phyloP scores from a whole-genome alignment of 192 early-diverging fungal genomes.

The Coemansia sp. region DNA sequence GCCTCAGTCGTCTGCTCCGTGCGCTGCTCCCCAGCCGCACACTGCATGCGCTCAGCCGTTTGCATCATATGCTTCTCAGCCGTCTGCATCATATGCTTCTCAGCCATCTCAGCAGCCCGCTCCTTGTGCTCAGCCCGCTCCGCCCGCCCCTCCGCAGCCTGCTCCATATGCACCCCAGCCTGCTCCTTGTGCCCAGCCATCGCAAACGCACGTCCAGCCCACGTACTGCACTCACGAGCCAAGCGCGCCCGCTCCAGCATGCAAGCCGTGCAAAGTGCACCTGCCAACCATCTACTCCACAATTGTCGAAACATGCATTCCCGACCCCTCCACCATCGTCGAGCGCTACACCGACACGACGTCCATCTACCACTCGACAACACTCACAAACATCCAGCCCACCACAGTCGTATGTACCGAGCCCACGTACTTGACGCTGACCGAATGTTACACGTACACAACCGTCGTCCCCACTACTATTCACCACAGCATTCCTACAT shows the following conservation, averaged over 20 bases:
- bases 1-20: not conserved
- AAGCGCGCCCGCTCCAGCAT: not conserved
- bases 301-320: conserved; percentile 18
- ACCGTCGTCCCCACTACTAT: conserved; percentile 30
- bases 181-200: not conserved
- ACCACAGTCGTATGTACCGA: conserved; percentile 24
- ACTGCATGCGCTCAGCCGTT: not conserved
- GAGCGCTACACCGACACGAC: conserved; percentile 32
- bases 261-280: conserved; percentile 9
- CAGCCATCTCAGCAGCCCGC: no score
- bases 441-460: conserved; percentile 32
- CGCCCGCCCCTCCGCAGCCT: not conserved
- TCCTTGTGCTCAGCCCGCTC: no score
- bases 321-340: conserved; percentile 26
- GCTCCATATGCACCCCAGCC: not conserved
- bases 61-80: no score
- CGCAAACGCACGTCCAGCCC: not conserved
- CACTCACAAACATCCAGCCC: conserved; percentile 17
- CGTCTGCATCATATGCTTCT: no score
- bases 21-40: not conserved
- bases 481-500: conserved; percentile 37
- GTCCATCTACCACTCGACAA: conserved; percentile 20
- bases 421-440: conserved; percentile 35
- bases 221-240: not conserved
- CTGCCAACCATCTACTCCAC: conserved; percentile 40